A percentile compares a stretch with the other conserved stretches of the same genome.
Evolutionary conservation across 2,329 filamentous ascomycete genomes (phyloP).

Genomic region (Trichophyton verrucosum): DNA sequence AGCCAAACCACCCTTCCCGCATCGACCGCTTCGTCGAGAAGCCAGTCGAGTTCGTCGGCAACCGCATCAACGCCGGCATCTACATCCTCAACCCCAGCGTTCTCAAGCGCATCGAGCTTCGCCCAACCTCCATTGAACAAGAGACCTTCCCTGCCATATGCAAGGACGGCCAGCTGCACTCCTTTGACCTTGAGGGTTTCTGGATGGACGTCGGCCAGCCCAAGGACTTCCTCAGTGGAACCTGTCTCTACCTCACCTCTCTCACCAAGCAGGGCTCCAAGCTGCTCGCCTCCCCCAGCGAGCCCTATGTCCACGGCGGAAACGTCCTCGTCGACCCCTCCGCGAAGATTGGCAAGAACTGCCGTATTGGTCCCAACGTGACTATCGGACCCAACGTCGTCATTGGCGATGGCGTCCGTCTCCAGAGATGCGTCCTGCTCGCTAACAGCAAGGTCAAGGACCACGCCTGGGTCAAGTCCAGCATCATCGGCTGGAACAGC

Average conservation of each 20-base stretch:
- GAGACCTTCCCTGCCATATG: constrained; percentile 95
- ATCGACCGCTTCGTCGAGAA: constrained; percentile 99
- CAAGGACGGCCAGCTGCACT: constrained; percentile 80
- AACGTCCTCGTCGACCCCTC: constrained; percentile 92
- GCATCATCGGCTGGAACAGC: constrained; percentile 98
- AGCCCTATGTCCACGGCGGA: constrained; percentile 77
- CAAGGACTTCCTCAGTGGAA: constrained; percentile 94
- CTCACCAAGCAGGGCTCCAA: constrained; percentile 83
- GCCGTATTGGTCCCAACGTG: constrained; percentile 93
- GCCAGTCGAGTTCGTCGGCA: constrained; percentile 94
- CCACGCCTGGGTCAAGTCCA: constrained; percentile 97
- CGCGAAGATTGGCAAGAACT: constrained; percentile 96
- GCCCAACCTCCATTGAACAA: constrained; percentile 95
- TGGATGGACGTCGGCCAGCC: constrained; percentile 99
- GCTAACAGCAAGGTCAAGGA: constrained; percentile 91
- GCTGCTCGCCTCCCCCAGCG: constrained; percentile 58
- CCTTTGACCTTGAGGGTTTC: constrained; percentile 91
- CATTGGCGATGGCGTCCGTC: constrained; percentile 81
- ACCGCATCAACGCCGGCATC: constrained; percentile 96
- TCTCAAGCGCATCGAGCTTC: constrained; percentile 82
- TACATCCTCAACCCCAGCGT: constrained; percentile 95
- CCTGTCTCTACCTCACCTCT: constrained; percentile 89
- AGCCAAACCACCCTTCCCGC: constrained; percentile 74
- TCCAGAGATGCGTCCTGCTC: constrained; percentile 85
- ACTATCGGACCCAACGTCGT: constrained; percentile 89